phyloP scores from a whole-genome alignment of 2,329 filamentous ascomycete species.

The Hypoxylon sp. region DNA sequence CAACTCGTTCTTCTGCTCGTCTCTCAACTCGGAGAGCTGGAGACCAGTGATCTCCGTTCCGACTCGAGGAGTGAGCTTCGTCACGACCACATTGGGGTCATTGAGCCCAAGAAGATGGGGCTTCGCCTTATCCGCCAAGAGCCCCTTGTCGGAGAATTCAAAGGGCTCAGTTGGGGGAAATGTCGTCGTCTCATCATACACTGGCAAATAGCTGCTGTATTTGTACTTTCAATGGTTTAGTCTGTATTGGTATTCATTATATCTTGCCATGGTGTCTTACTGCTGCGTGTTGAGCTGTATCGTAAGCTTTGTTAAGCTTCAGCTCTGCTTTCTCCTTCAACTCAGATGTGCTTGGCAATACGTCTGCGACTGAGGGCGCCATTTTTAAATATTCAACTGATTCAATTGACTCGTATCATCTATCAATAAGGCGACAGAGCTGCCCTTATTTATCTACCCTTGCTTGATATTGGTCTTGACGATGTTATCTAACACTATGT shows the following conservation, averaged over 20 bases:
- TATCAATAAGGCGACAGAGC: not conserved
- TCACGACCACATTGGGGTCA: conserved; percentile 49
- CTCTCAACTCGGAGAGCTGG: conserved; percentile 50
- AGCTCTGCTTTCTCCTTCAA: conserved; percentile 43
- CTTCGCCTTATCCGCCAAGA: conserved; percentile 60
- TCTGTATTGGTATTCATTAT: not conserved
- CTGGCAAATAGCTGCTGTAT: conserved; percentile 56
- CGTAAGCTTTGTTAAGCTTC: conserved; percentile 49
- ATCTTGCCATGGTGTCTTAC: conserved; percentile 36
- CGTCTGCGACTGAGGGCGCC: conserved; percentile 50
- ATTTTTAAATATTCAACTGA: conserved; percentile 36
- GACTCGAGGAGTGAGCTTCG: conserved; percentile 49
- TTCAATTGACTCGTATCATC: conserved; percentile 16
- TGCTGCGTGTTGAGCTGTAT: conserved; percentile 44
- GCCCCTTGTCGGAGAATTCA: conserved; percentile 59
- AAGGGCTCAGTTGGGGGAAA: conserved; percentile 59
- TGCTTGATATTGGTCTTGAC: conserved; percentile 9
- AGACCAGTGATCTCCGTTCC: conserved; percentile 51
- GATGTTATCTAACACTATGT: conserved; percentile 26
- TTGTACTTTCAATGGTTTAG: conserved; percentile 51
- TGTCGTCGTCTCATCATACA: conserved; percentile 56
- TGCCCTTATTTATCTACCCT: conserved; percentile 34
- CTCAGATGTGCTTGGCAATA: conserved; percentile 44
- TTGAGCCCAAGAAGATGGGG: conserved; percentile 57
- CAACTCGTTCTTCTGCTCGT: conserved; percentile 50